Percentiles rank a stretch among this genome's conserved stretches.
Conservation (phyloP, 805 yeast species). For the Kluyveromyces dobzhanskii region DNA sequence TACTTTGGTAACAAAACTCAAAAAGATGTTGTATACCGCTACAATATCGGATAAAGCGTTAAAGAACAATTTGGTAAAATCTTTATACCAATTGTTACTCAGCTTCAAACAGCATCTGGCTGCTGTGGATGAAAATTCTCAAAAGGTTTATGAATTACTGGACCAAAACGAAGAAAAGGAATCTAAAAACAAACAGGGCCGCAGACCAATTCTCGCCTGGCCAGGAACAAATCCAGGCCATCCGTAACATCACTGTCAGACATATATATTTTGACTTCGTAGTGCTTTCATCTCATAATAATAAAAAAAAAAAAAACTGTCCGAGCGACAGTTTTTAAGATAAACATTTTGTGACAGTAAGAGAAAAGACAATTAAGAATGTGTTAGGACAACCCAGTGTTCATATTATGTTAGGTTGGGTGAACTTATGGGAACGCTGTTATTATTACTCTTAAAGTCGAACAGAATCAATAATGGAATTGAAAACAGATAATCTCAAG, state of each 20-base stretch:
- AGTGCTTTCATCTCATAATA: too few species aligned
- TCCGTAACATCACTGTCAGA: constrained; percentile 28
- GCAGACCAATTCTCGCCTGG: constrained; percentile 43
- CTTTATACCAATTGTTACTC: constrained; percentile 16
- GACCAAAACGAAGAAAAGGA: constrained; percentile 12
- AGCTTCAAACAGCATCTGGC: constrained; percentile 11
- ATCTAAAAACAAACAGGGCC: constrained; percentile 14
- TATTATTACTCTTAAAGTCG: too few species aligned
- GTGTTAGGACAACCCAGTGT: too few species aligned
- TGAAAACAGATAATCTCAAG: neutral
- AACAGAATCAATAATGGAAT: too few species aligned
- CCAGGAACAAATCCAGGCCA: constrained; percentile 65
- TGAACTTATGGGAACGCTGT: too few species aligned
- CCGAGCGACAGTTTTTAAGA: too few species aligned
- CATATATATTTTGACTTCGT: too few species aligned
- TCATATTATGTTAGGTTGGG: too few species aligned
- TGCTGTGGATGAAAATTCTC: constrained; percentile 8
- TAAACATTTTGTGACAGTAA: too few species aligned
- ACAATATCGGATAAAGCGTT: constrained; percentile 46
- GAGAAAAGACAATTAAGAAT: too few species aligned
- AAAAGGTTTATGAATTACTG: constrained; percentile 14
- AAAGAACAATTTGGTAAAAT: constrained; percentile 35
- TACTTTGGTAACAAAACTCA: constrained; percentile 36
- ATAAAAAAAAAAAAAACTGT: too few species aligned
- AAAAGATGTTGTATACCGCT: constrained; percentile 35